Evolutionary conservation across 1,139 yeast genomes (phyloP), one percentile per base, ranked within the genome.

Genomic region (Yamadazyma songkhlaensis): DNA sequence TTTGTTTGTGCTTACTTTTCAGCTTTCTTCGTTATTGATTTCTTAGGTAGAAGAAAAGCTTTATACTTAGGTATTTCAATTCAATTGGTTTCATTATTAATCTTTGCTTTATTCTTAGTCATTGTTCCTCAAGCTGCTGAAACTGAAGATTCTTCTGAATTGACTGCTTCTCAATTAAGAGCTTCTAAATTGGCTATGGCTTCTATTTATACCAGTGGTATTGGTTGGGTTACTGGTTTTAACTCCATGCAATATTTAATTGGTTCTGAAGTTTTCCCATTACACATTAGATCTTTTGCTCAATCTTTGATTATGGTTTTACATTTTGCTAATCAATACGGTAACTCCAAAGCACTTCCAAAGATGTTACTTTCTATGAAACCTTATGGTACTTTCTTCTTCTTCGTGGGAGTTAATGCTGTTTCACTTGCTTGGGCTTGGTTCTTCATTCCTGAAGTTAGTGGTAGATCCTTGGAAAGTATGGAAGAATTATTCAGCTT

Each of bases 201-300:
- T 2, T 67, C 78, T 33, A 56, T 79, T 33, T 77, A 66, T 54
- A 47, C 78, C 31, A 62, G 72, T 29, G 84, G 84, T 41, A 58
- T 68, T 9, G 84, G 82, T 25, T 79, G 84, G 84, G 73, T 80
- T 12, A 55, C 78, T 59, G 84, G 84, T 8, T 79, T 75, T 67
- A 79, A 79, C 57, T 62, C 77, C 3, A 61, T 77, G 40, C 84
- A 79, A 54, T 79, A 78, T 49, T 64, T 79, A 45, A 58, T 79
- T 47, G 79, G 79, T 37, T 67, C 82, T 4, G 84, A 79, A 54
- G 67, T 79, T 37, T 72, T 78, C 55, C 84, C 84, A 20, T 61
- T 78, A 48, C 65, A 71, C 43, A 67, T 75, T 32, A 64, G 84
- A 50, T 69, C 74, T 9, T 60, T 74, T 47, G 83, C 81, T 21